Conservation (phyloP, 2,329 filamentous ascomycete species). For the Fusarium hostae region DNA sequence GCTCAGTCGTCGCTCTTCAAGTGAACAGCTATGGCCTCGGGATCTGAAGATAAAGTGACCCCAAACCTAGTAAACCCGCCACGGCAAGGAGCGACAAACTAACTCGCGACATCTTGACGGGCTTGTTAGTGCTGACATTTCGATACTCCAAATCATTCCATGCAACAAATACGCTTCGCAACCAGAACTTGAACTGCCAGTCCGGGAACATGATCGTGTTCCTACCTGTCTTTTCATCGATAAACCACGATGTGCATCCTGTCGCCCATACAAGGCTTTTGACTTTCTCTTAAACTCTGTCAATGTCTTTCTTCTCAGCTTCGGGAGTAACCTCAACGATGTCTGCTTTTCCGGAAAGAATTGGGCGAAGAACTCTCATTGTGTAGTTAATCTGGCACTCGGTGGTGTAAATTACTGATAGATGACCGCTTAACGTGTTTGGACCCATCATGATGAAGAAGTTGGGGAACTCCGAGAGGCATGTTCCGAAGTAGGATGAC, state of each 20-base stretch:
- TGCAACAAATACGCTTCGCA: constrained; percentile 57
- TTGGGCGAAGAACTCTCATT: constrained; percentile 50
- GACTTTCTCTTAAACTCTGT: constrained; percentile 54
- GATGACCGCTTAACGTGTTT: constrained; percentile 57
- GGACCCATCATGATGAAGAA: constrained; percentile 51
- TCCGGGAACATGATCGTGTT: constrained; percentile 65
- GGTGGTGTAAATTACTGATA: constrained; percentile 61
- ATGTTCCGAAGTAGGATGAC: constrained; percentile 61
- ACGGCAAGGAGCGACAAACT: background rate
- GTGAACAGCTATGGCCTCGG: background rate
- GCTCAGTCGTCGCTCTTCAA: no score
- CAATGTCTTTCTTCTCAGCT: constrained; percentile 40
- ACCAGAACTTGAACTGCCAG: constrained; percentile 62
- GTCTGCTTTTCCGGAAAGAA: constrained; percentile 45
- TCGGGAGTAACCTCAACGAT: constrained; percentile 47
- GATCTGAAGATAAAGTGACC: background rate
- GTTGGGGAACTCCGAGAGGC: constrained; percentile 58
- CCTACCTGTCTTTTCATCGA: constrained; percentile 57
- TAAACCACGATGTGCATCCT: constrained; percentile 63
- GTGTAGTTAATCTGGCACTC: constrained; percentile 63
- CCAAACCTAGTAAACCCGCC: background rate
- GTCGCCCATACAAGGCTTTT: constrained; percentile 59
- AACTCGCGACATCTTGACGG: rapidly evolving
- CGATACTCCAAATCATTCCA: constrained; percentile 50
- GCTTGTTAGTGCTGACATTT: background rate